phyloP scores from a whole-genome alignment of 2,329 filamentous ascomycete species.

The Botrytis cinerea region DNA sequence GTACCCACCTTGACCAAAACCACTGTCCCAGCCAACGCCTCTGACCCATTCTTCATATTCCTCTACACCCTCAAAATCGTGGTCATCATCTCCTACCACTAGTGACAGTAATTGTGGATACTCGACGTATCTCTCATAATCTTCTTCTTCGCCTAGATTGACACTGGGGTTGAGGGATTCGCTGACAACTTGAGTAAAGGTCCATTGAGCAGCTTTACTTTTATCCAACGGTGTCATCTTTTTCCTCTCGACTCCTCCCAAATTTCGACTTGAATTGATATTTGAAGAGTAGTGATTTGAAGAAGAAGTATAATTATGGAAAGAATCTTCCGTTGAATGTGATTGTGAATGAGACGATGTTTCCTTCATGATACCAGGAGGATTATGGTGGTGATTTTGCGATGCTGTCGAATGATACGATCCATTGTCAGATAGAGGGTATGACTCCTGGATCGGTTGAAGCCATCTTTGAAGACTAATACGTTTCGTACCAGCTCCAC shows the following conservation, averaged over 20 bases:
- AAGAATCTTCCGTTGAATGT: conserved; percentile 21
- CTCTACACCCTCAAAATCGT: conserved; percentile 61
- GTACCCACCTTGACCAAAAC: conserved; percentile 66
- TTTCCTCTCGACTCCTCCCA: conserved; percentile 43
- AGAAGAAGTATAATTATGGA: conserved; percentile 2
- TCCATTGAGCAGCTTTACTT: conserved; percentile 81
- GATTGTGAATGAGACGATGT: conserved; percentile 21
- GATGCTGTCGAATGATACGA: neutral
- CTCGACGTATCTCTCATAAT: conserved; percentile 85
- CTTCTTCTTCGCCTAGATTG: conserved; percentile 71
- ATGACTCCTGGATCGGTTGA: conserved; percentile 48
- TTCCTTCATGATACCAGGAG: conserved; percentile 60
- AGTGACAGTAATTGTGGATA: conserved; percentile 89
- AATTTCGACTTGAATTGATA: conserved; percentile 29
- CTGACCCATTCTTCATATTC: conserved; percentile 79
- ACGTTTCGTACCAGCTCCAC: conserved; percentile 45
- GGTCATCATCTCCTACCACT: conserved; percentile 62
- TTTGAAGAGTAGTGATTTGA: conserved; percentile 30
- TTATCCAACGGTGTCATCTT: conserved; percentile 70
- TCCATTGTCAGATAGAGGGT: neutral
- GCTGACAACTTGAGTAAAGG: conserved; percentile 80
- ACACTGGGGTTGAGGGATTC: conserved; percentile 87
- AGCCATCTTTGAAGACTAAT: conserved; percentile 64
- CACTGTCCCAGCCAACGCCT: conserved; percentile 53
- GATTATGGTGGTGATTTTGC: conserved; percentile 27